A percentile compares a stretch with the other conserved stretches of the same genome.
Evolutionary conservation across 345 rosid species (phyloP).

Genomic region (Eucalyptus shirleyi): DNA sequence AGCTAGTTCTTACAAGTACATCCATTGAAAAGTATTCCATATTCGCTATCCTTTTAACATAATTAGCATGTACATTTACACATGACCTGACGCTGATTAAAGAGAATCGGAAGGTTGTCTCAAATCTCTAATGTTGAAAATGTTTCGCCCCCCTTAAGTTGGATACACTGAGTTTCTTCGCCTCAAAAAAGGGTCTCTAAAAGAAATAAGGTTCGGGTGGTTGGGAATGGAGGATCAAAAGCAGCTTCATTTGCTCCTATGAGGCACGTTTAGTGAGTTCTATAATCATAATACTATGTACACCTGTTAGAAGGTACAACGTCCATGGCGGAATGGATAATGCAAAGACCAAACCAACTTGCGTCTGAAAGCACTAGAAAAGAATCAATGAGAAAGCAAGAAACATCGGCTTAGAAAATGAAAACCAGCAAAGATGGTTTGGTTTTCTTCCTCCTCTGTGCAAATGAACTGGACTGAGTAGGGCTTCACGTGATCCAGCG

Average conservation of each 20-base stretch:
- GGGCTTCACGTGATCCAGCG: conserved; percentile 7
- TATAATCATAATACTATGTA: background rate
- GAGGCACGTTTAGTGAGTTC: background rate
- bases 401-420: background rate
- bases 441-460: background rate
- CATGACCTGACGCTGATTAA: too few species aligned
- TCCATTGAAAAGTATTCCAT: background rate
- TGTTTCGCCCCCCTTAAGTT: background rate
- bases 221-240: background rate
- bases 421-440: background rate
- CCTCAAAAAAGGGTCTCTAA: background rate
- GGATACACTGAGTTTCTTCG: background rate
- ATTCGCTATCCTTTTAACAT: background rate
- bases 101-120: background rate
- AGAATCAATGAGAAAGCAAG: background rate
- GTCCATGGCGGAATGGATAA: background rate
- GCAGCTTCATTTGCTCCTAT: background rate
- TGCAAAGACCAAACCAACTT: background rate
- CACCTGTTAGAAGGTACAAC: background rate
- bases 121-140: background rate
- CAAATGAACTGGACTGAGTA: background rate
- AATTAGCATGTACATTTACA: background rate
- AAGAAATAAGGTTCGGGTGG: background rate
- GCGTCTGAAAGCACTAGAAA: background rate
- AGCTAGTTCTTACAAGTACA: background rate